Evolutionary conservation across 805 yeast genomes (phyloP), one percentile per base, ranked within the genome.

Genomic region (Myxozyma nipponensis): DNA sequence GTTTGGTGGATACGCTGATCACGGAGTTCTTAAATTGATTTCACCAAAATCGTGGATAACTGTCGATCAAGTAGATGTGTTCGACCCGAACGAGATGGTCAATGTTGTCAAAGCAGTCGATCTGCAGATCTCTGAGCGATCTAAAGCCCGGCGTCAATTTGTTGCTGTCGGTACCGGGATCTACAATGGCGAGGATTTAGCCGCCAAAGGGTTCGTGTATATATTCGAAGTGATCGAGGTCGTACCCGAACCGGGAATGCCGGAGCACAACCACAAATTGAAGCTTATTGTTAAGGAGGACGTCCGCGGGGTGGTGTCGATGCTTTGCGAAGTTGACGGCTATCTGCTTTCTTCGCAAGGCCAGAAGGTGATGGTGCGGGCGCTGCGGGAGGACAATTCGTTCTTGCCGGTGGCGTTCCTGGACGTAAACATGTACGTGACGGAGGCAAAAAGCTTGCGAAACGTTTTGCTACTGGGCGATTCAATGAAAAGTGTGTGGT

Each of bases 371-470:
- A 69, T 91, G 58, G 82, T 90, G 2, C 75, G 97, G 62, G 91
- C 86, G 64, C 73, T 89, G 42, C 90, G 86, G 62, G 95, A 86
- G 61, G 93, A 86, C 65, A 85, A 86, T 47, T 77, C 82, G 37
- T 87, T 88, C 2, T 88, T 85, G 26, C 96, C 98, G 0, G 96
- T 93, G 3, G 98, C 98, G 1, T 93, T 93, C 62, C 73, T 83
- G 47, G 98, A 93, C 65, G 78, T 89, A n/a, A 79, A 89, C 1
- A 79, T 89, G 0, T 87, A 79, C 65, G 80, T 87, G 1, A 74
- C 84, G 4, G 95, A 86, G 57, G 77, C 87, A 15, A 90, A 90
- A 67, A 76, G 89, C 57, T 80, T 88, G 64, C 90, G 95, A 36
- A 87, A 90, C 65, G 69, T 91, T 61, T 65, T 91, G n/a, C 61